phyloP scores from a whole-genome alignment of 768 basidiomycete species.

The Lentinus brumalis region DNA sequence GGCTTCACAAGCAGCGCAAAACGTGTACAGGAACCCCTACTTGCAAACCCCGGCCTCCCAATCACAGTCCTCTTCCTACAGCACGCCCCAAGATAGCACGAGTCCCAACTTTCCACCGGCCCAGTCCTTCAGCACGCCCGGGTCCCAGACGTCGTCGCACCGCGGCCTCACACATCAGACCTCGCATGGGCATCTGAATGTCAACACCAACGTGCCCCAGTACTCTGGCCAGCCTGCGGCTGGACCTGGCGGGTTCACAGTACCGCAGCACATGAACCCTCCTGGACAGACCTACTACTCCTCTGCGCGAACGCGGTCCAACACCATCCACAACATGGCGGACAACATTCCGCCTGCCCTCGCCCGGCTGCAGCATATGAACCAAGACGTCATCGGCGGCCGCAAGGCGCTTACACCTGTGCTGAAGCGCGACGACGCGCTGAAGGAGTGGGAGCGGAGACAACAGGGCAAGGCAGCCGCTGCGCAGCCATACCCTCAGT shows the following conservation, averaged over 20 bases:
- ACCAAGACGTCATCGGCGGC: slow-evolving; percentile 74
- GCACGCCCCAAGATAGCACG: slow-evolving; percentile 27
- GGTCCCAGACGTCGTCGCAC: slow-evolving; percentile 37
- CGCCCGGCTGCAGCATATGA: slow-evolving; percentile 87
- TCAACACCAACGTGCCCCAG: slow-evolving; percentile 29
- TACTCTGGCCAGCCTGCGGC: slow-evolving; percentile 21
- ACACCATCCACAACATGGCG: slow-evolving; percentile 92
- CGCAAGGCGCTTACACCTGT: slow-evolving; percentile 91
- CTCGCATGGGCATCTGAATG: slow-evolving; percentile 49
- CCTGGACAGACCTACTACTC: slow-evolving; percentile 73
- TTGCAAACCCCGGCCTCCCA: slow-evolving; percentile 49
- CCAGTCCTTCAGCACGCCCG: slow-evolving; percentile 31
- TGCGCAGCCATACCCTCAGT: slow-evolving; percentile 83
- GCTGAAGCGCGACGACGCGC: slow-evolving; percentile 90
- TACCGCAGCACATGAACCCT: slow-evolving; percentile 37
- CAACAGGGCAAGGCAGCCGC: slow-evolving; percentile 72
- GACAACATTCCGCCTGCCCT: slow-evolving; percentile 93
- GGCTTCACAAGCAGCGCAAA: slow-evolving; percentile 68
- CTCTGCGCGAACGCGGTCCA: slow-evolving; percentile 74
- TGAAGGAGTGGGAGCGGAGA: slow-evolving; percentile 94
- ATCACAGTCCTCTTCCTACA: slow-evolving; percentile 31
- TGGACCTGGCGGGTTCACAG: slow-evolving; percentile 23
- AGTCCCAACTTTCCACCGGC: slow-evolving; percentile 13
- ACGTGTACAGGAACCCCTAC: slow-evolving; percentile 79
- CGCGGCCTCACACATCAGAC: slow-evolving; percentile 50